Base-by-base conservation (phyloP, 352 stramenopile species). In the Peronospora destructor region DNA sequence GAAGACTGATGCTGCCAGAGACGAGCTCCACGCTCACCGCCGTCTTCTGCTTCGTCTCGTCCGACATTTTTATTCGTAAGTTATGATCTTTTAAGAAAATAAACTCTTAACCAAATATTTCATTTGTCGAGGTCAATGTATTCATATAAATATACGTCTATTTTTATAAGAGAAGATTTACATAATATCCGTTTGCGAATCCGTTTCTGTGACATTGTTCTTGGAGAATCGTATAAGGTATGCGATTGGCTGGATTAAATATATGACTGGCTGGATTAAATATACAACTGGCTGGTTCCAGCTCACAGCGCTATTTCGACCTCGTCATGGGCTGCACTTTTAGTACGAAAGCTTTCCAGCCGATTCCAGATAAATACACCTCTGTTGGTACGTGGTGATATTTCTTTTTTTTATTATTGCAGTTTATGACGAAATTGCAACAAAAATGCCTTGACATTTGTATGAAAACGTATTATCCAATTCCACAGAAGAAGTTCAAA, bases 1-100 rank as follows among this genome's bases (percentile, higher is more conserved):
- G 78, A 47, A 88, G 61, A 45, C 80, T 87, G 67, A 92, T 92
- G 54, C 77, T 92, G 26, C 81, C 81, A 0, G 76, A 78, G 35
- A 92, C 73, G 34, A 87, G 65, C 45, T 70, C 53, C 19, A 70
- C 59, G 28, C 1, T 6, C 10, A 3, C 3, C 28, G 10, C 10
- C 28, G 6, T 12, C 10, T 47, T 40, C 11, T 46, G 25, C 50
- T 54, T 54, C 34, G 56, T 51, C 42, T 68, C 55, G 25, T 61
- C 56, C 53, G 53, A 40, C 61, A 73, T 69, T 33, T 32, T 32
- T 32, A 6, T 32, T 32, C 28, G 6, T 32, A 32, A 9, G 28
- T 62, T 62, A 32, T 37, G 51, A 28, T 0, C 38, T 56, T 52
- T 60, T 37, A 53, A 16, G 40, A 49, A 50, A 49, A 26, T 26